Base-by-base conservation (phyloP, 2,329 filamentous ascomycete species). In the Ophiosphaerella korrae region DNA sequence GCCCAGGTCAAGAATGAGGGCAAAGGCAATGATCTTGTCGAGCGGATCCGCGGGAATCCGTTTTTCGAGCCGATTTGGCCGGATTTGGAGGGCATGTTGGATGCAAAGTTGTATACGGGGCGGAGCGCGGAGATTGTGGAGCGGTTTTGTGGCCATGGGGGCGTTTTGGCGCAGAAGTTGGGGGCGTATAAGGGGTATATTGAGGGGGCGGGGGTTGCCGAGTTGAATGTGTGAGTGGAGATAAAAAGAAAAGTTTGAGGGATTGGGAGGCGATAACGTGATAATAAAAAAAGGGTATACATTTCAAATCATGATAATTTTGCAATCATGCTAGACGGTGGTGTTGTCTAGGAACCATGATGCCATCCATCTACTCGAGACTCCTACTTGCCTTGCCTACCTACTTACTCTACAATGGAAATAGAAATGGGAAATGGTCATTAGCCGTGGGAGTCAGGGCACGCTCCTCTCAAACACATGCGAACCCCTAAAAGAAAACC, bases 1-100 rank as follows among this genome's bases (percentile, higher is more conserved):
- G 79, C 81, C 29, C 85, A 88, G 9, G 87, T 91, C 35, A 89
- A 89, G 78, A 81, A 84, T 63, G 78, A 88, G 72, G 90, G 90
- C 32, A 85, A 86, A 62, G 77, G 84, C 46, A 96, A 96, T 67
- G 91, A 96, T 70, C 80, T 96, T 2, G 84, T 96, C 12, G 85
- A 90, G 56, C 80, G 92, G 12, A 92, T 97, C 69, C 84, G 84
- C 70, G 79, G 76, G 44, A 87, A 81, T 36, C 78, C 84, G 37
- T 96, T 89, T 79, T 96, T 96, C 78, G 79, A 74, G 52, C 79
- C 88, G 1, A 85, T 93, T 56, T 84, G 84, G 78, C 79, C 67
- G 41, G 87, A 92, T 57, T 77, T 92, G 26, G 88, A 91, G 57
- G 75, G 71, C 36, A 81, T 92, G 75, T 75, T 92, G 41, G 81